Percentiles rank a stretch among this genome's conserved stretches.
phyloP scores from a whole-genome alignment of 495 filamentous ascomycete species.

The Choiromyces venosus region DNA sequence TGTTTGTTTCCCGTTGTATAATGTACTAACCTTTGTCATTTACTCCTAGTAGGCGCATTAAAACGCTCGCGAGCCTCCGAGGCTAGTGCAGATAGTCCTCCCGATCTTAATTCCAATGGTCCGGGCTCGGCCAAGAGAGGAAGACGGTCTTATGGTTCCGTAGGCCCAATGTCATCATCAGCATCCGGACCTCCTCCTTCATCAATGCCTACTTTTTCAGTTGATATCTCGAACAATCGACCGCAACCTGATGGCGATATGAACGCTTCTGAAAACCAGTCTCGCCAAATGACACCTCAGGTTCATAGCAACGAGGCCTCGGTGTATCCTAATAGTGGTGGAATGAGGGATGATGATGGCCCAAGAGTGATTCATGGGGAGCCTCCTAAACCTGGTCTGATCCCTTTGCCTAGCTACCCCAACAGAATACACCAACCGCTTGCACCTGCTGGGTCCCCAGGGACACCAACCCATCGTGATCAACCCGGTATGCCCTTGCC shows the following conservation, averaged over 20 bases:
- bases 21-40: conserved; percentile 21
- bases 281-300: conserved; percentile 36
- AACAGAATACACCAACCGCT: conserved; percentile 33
- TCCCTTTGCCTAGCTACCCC: conserved; percentile 28
- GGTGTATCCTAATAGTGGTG: conserved; percentile 17
- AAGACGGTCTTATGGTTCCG: conserved; percentile 38
- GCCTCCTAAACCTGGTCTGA: conserved; percentile 30
- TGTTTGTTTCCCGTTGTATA: conserved; percentile 17
- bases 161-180: conserved; percentile 26
- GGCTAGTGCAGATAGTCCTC: conserved; percentile 28
- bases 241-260: conserved; percentile 28
- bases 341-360: conserved; percentile 7
- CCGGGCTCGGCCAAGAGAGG: conserved; percentile 39
- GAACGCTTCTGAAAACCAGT: conserved; percentile 28
- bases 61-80: conserved; percentile 37
- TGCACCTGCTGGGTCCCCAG: conserved; percentile 34
- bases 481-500: conserved; percentile 10
- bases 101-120: conserved; percentile 18
- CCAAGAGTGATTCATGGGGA: conserved; percentile 32
- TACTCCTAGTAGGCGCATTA: conserved; percentile 25
- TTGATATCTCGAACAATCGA: conserved; percentile 36
- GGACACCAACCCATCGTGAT: conserved; percentile 31
- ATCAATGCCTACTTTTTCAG: conserved; percentile 39
- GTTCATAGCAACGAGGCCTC: conserved; percentile 24
- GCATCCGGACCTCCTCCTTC: conserved; percentile 33